Evolutionary conservation across 371 early-diverging fungal genomes (phyloP), one percentile per base, ranked within the genome.

Genomic region (Nematocida homosporus): DNA sequence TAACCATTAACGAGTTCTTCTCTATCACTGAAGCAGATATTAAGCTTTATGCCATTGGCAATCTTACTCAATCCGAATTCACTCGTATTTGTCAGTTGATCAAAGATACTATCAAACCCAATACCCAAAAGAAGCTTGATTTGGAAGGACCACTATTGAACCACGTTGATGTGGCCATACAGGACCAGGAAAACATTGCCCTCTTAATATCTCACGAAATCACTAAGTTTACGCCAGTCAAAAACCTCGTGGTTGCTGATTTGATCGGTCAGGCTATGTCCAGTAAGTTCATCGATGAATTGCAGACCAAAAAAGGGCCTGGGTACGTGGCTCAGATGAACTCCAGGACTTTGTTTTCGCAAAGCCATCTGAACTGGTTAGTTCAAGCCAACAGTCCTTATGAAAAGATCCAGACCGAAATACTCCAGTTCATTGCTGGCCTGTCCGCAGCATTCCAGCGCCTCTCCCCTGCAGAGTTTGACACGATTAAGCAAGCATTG

Each of bases 221-320:
- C 4, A 25, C 27, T 40, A 32, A 34, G 6, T 25, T 32, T 1
- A 35, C 29, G n/a, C 48, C 25, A n/a, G 8, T 69, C 6, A 13
- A 29, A 35, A 16, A 67, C 5, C 6, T 32, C 6, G 63, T 63
- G 13, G 13, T 65, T 42, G 60, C 67, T n/a, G 32, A n/a, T 18
- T 50, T 69, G 34, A 20, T 69, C 13, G 13, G 25, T 8, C 69
- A 69, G 50, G 61, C 66, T 29, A 54, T 30, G 35, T 54, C 55
- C 13, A 79, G 78, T 25, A 67, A 25, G 55, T 82, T 82, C 65
- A 80, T 82, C 65, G 77, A 82, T 64, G 59, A 79, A 30, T 42
- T 82, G 13, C 56, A 81, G 40, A 82, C 82, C 16, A 66, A 79
- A 47, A 81, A 82, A 42, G 56, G 69, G 53, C 67, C 79, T 32